phyloP scores from a whole-genome alignment of 441 rosid species.

The Syzygium malaccense region DNA sequence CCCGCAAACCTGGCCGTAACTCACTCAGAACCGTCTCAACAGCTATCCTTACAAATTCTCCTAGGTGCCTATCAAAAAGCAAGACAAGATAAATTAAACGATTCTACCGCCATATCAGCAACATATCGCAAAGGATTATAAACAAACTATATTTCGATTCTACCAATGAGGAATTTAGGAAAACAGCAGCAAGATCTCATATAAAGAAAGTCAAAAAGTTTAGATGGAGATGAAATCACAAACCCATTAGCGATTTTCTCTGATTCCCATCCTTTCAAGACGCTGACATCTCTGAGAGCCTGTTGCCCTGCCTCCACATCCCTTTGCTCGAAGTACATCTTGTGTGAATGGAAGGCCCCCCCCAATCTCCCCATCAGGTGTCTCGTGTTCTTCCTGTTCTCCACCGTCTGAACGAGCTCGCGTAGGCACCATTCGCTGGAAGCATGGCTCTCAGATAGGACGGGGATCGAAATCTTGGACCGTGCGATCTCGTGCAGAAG shows the following conservation, averaged over 20 bases:
- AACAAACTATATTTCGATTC: background rate
- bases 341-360: background rate
- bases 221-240: background rate
- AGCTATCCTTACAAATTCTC: background rate
- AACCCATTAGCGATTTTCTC: background rate
- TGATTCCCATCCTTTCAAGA: background rate
- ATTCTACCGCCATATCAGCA: background rate
- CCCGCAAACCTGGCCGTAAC: too few species aligned
- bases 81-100: background rate
- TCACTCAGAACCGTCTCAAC: background rate
- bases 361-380: background rate
- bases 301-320: background rate
- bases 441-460: background rate
- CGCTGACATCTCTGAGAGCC: background rate
- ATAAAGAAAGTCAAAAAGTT: background rate
- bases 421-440: background rate
- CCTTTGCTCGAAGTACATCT: background rate
- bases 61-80: background rate
- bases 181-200: background rate
- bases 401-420: background rate
- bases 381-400: background rate
- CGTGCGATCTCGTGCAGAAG: background rate
- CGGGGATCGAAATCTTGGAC: background rate
- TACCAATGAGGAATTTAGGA: background rate
- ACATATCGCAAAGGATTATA: background rate